These are phyloP conservation scores for Cladobotryum protrusum DNA, from an alignment of 2,329 filamentous ascomycete species.

Conservation along the genomic window DNA sequence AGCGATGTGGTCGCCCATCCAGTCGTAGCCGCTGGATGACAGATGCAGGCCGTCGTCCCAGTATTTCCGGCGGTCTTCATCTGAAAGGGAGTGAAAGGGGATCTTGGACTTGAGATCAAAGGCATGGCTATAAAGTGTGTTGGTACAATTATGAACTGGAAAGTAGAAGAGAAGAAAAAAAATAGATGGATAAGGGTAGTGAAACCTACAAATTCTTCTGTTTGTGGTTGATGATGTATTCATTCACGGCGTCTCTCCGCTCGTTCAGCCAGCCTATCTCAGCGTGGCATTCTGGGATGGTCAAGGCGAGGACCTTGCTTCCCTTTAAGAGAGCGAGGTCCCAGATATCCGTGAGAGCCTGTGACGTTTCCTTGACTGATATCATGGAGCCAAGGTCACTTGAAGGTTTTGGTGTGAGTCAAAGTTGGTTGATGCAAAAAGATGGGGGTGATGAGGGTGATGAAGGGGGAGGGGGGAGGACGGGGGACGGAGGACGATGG, in stretches of 20 bases:
- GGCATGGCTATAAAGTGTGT: slow-evolving; percentile 36
- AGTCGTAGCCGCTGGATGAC: slow-evolving; percentile 52
- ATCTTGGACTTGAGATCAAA: slow-evolving; percentile 52
- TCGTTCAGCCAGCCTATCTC: slow-evolving; percentile 23
- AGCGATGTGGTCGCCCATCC: slow-evolving; percentile 54
- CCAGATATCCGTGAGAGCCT: slow-evolving; percentile 45
- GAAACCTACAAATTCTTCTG: slow-evolving; percentile 46
- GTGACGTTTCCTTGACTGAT: slow-evolving; percentile 38
- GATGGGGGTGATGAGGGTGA: not conserved
- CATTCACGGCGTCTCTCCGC: slow-evolving; percentile 44
- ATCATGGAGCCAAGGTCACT: slow-evolving; percentile 45
- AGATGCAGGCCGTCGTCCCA: slow-evolving; percentile 60
- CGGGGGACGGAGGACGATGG: not conserved
- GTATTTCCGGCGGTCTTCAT: slow-evolving; percentile 39
- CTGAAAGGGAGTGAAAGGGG: slow-evolving; percentile 46
- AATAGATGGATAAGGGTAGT: not conserved
- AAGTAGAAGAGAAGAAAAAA: slow-evolving; percentile 1
- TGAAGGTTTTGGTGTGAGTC: not conserved
- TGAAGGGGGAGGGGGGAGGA: not conserved
- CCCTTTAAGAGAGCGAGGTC: slow-evolving; percentile 41
- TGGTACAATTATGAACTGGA: not conserved
- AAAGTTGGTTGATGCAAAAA: not conserved
- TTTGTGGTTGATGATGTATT: slow-evolving; percentile 43
- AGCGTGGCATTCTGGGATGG: slow-evolving; percentile 48
- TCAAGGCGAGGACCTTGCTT: slow-evolving; percentile 56